Conservation (phyloP, 805 yeast species). For the Candida namnaoensis region DNA sequence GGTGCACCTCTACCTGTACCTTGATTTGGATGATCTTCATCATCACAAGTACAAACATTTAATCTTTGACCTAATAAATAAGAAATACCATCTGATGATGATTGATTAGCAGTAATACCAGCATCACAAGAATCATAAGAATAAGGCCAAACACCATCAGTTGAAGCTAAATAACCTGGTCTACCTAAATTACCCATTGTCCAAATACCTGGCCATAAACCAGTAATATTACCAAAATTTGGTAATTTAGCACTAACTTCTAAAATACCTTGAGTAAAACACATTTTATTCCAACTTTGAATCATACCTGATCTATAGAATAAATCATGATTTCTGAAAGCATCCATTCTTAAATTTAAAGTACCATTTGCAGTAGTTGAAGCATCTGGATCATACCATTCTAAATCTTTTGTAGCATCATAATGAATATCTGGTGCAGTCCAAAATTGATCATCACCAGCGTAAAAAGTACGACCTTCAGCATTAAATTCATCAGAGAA, state of each 20-base stretch:
- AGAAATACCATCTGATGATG: slow-evolving; percentile 37
- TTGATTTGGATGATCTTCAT: slow-evolving; percentile 36
- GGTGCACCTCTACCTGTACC: slow-evolving; percentile 45
- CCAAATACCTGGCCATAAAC: slow-evolving; percentile 47
- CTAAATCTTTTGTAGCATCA: slow-evolving; percentile 39
- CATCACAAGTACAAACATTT: slow-evolving; percentile 34
- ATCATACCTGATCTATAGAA: slow-evolving; percentile 40
- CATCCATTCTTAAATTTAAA: slow-evolving; percentile 29
- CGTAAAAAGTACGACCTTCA: slow-evolving; percentile 38
- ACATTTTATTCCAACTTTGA: slow-evolving; percentile 38
- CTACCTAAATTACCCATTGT: slow-evolving; percentile 39
- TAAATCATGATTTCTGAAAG: slow-evolving; percentile 31
- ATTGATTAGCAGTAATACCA: slow-evolving; percentile 41
- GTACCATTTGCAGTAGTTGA: slow-evolving; percentile 32
- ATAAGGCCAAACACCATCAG: slow-evolving; percentile 46
- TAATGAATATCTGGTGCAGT: slow-evolving; percentile 34
- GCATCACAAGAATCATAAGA: slow-evolving; percentile 39
- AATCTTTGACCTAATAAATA: slow-evolving; percentile 37
- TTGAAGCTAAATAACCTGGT: slow-evolving; percentile 37
- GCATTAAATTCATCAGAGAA: slow-evolving; percentile 42
- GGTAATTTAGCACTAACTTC: slow-evolving; percentile 35
- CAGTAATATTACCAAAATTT: slow-evolving; percentile 30
- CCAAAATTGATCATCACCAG: slow-evolving; percentile 40
- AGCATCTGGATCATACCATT: slow-evolving; percentile 46
- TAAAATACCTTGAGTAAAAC: slow-evolving; percentile 34